Conservation (phyloP, 306 rosid species). For the Cyamopsis tetragonoloba region DNA sequence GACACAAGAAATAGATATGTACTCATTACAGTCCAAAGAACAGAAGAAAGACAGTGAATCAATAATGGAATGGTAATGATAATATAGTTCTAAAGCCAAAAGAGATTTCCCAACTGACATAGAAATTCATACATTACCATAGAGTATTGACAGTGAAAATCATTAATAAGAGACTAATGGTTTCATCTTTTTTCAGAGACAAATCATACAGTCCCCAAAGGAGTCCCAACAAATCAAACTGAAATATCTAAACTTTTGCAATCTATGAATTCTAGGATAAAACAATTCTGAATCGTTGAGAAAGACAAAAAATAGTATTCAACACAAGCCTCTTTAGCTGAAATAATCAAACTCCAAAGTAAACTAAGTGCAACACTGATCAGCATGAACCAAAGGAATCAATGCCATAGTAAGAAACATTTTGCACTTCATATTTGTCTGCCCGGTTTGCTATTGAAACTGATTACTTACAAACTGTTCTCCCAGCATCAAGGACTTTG, state of each 20-base stretch:
- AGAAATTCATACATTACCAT: neutral
- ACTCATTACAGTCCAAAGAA: neutral
- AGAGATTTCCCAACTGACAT: neutral
- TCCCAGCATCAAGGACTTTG: neutral
- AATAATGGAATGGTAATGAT: neutral
- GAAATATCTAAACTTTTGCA: neutral
- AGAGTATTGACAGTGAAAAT: neutral
- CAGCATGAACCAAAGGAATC: slow-evolving; percentile 1
- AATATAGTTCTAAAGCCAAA: neutral
- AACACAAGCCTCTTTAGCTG: neutral
- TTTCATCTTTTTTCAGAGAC: neutral
- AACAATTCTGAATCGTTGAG: neutral
- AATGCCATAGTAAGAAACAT: neutral
- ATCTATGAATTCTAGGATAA: neutral
- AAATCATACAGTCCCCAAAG: neutral
- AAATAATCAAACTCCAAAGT: neutral
- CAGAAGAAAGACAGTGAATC: neutral
- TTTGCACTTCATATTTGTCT: neutral
- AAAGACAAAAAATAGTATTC: neutral
- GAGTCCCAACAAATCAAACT: neutral
- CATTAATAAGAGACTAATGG: neutral
- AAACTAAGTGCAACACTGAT: neutral
- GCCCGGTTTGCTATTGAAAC: neutral
- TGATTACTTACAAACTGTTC: neutral
- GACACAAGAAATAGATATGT: neutral